Percentiles rank a stretch among this genome's conserved stretches.
phyloP scores from a whole-genome alignment of 495 filamentous ascomycete species.

The Schizothecium vesticola region DNA sequence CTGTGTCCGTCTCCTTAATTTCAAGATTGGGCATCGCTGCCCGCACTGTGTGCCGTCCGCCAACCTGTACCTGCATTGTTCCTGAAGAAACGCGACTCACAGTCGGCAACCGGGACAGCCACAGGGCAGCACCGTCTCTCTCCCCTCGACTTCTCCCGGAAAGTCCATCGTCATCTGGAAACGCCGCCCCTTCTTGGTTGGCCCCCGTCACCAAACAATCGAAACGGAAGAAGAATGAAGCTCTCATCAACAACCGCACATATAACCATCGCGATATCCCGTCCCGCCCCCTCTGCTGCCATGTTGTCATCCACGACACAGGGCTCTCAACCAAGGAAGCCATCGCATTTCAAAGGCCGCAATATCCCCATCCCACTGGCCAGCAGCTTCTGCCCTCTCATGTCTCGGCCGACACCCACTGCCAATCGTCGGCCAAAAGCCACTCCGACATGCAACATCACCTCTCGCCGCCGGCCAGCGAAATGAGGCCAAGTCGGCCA shows the following conservation, averaged over 20 bases:
- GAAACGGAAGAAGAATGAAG: not conserved
- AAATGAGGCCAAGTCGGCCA: not conserved
- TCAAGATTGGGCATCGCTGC: conserved; percentile 15
- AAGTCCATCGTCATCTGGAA: not conserved
- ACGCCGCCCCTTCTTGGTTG: not conserved
- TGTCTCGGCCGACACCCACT: not conserved
- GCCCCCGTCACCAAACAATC: not conserved
- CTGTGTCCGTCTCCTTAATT: conserved; percentile 28
- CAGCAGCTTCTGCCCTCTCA: not conserved
- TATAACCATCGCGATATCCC: not conserved
- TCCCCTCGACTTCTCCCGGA: not conserved
- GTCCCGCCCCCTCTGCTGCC: not conserved
- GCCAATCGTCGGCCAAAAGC: not conserved
- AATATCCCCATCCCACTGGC: not conserved
- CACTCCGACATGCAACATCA: not conserved
- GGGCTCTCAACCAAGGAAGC: not conserved
- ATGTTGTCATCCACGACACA: not conserved
- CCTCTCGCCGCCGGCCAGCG: not conserved
- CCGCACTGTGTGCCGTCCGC: conserved; percentile 11
- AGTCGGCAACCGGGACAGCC: conserved; percentile 1
- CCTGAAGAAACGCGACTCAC: not conserved
- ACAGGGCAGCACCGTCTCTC: not conserved
- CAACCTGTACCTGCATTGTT: conserved; percentile 20
- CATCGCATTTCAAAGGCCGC: not conserved
- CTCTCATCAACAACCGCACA: not conserved